These are phyloP conservation scores for Monosporozyma yasuniensis DNA, from an alignment of 805 yeast species.

Conservation along the genomic window DNA sequence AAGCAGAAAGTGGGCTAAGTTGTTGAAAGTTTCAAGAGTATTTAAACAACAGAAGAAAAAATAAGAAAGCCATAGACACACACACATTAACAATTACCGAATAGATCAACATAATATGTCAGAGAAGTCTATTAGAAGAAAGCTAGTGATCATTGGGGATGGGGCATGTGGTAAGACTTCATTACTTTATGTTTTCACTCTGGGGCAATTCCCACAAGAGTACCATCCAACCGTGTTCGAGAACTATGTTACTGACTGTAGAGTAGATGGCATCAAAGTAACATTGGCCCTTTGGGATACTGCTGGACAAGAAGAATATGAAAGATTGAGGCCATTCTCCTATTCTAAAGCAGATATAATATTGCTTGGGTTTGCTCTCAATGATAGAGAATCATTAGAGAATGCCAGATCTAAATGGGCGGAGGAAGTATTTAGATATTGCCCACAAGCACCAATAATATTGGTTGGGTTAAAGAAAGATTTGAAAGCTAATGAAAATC, in stretches of 20 bases:
- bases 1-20: not conserved
- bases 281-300: conserved; percentile 90
- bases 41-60: not conserved
- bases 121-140: conserved; percentile 44
- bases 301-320: conserved; percentile 95
- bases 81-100: not conserved
- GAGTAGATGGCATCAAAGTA: conserved; percentile 89
- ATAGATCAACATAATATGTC: conserved; percentile 13
- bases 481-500: conserved; percentile 34
- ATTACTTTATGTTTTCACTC: conserved; percentile 77
- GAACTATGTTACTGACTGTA: conserved; percentile 86
- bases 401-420: conserved; percentile 86
- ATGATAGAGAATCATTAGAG: conserved; percentile 74
- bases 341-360: conserved; percentile 83
- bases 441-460: conserved; percentile 71
- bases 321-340: conserved; percentile 76
- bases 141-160: conserved; percentile 86
- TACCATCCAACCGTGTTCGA: conserved; percentile 93
- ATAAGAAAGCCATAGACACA: not conserved
- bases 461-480: conserved; percentile 83
- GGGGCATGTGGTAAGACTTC: conserved; percentile 96
- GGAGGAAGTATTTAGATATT: conserved; percentile 67
- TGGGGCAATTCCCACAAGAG: conserved; percentile 88
- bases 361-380: conserved; percentile 76
- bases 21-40: not conserved